Evolutionary conservation across 2,329 filamentous ascomycete species (phyloP).

Genomic region (Tolypocladium pustulatum): DNA sequence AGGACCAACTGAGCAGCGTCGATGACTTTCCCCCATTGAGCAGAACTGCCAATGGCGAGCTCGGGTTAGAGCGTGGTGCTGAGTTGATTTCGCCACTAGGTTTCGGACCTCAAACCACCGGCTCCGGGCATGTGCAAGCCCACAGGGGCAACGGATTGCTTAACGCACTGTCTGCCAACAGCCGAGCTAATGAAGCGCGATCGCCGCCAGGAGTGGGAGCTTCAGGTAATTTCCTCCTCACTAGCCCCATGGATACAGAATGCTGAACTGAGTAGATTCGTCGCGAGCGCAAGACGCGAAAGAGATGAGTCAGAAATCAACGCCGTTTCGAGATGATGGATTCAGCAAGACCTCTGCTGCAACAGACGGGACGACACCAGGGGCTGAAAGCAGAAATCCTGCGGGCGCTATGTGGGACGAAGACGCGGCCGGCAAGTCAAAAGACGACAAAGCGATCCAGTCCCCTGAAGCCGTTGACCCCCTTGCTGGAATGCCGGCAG

Average conservation of each 20-base stretch:
- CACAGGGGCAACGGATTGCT: constrained; percentile 50
- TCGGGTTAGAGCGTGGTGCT: constrained; percentile 42
- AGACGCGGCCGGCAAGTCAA: constrained; percentile 24
- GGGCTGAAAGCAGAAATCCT: constrained; percentile 26
- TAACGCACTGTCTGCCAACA: constrained; percentile 53
- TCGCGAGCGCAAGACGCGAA: constrained; percentile 35
- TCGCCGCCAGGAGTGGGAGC: constrained; percentile 33
- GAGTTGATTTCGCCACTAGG: constrained; percentile 43
- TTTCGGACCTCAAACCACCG: constrained; percentile 37
- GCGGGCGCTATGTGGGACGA: constrained; percentile 39
- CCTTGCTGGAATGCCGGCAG: constrained; percentile 48
- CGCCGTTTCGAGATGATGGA: constrained; percentile 33
- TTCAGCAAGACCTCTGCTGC: constrained; percentile 20
- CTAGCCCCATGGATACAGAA: not conserved
- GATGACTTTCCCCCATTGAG: constrained; percentile 56
- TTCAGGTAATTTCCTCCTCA: constrained; percentile 7
- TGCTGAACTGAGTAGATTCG: constrained; percentile 15
- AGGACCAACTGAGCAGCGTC: constrained; percentile 35
- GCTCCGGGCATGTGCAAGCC: constrained; percentile 22
- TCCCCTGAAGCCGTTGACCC: constrained; percentile 41
- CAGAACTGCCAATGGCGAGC: constrained; percentile 45
- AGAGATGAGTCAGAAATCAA: constrained; percentile 33
- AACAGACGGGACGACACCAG: constrained; percentile 20
- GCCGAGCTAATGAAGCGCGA: constrained; percentile 35
- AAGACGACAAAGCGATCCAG: constrained; percentile 30